Base-by-base conservation (phyloP, 306 rosid genomes). In the Castanea crenata region DNA sequence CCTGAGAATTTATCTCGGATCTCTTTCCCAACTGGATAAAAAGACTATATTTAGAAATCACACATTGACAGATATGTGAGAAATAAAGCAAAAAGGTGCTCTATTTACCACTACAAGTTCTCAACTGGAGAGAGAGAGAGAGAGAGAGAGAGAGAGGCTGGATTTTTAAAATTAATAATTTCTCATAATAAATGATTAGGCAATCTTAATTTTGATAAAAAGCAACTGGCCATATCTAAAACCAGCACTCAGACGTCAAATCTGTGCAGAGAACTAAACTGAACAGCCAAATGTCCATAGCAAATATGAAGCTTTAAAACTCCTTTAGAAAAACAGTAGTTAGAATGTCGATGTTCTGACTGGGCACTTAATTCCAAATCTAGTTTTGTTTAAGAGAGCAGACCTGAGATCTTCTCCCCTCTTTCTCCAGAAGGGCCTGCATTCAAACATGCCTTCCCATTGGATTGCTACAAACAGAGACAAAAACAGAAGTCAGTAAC, bases 1-100 rank as follows among this genome's bases (percentile, higher is more conserved):
- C 98, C 99, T 6, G 98, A 86, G 73, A 88, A 89, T 85, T 92
- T 88, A 75, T 93, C 99, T 79, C 97, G 91, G 76, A 89, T 85
- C 81, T 93, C 98, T 82, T 87, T 96, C 69, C 96, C 98, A 78
- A 80, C 99, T 96, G 84, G 78, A 90, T 15, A 57, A 83, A 63
- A 82, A 73, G 69, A 70, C 57, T 63, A 80, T 79, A 79, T 58
- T 73, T 78, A 81, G 72, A 71, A 55, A 81, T 79, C 57, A 79
- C 73, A 77, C 32, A 71, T 52, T 16, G 76, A 74, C 63, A 44
- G 74, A 73, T 11, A 77, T 18, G 58, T 59, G 82, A 76, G 78
- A 73, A 78, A 83, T 62, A 49, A 23, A 34, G 71, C 62, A 85
- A 67, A 15, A 31, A 64, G 18, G 71, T 31, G 49, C 46, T 15